phyloP scores from a whole-genome alignment of 2,329 filamentous ascomycete genomes.

The Volutella citrinella region DNA sequence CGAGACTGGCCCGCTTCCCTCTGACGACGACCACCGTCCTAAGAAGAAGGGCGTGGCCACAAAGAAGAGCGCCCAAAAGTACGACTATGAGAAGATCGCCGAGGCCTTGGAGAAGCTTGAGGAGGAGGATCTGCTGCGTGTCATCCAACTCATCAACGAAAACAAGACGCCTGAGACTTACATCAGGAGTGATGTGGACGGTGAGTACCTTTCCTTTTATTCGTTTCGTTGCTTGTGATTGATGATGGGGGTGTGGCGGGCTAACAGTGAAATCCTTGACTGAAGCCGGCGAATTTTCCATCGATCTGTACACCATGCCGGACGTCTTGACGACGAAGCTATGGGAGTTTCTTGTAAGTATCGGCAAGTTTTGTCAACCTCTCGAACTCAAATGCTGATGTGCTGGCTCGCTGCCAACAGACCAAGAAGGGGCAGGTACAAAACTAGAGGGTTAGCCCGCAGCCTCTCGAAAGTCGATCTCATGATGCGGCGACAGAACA shows the following conservation, averaged over 20 bases:
- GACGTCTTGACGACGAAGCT: slow-evolving; percentile 87
- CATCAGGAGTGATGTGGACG: slow-evolving; percentile 94
- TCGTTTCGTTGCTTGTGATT: too few species aligned
- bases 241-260: too few species aligned
- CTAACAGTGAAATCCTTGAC: slow-evolving; percentile 35
- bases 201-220: slow-evolving; percentile 52
- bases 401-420: slow-evolving; percentile 25
- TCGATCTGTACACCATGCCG: slow-evolving; percentile 96
- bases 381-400: too few species aligned
- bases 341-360: slow-evolving; percentile 75
- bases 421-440: slow-evolving; percentile 42
- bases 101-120: slow-evolving; percentile 84
- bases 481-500: too few species aligned
- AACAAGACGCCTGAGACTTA: slow-evolving; percentile 93
- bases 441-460: too few species aligned
- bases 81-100: slow-evolving; percentile 94
- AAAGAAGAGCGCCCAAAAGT: slow-evolving; percentile 74
- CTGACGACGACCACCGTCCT: slow-evolving; percentile 60
- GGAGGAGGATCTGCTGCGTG: slow-evolving; percentile 90
- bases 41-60: slow-evolving; percentile 61
- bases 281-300: slow-evolving; percentile 90
- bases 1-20: slow-evolving; percentile 82
- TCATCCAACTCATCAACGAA: slow-evolving; percentile 98
- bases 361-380: too few species aligned
- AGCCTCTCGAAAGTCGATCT: too few species aligned